phyloP scores from a whole-genome alignment of 2,329 filamentous ascomycete species.

The Chrysosporium keratinophilum region DNA sequence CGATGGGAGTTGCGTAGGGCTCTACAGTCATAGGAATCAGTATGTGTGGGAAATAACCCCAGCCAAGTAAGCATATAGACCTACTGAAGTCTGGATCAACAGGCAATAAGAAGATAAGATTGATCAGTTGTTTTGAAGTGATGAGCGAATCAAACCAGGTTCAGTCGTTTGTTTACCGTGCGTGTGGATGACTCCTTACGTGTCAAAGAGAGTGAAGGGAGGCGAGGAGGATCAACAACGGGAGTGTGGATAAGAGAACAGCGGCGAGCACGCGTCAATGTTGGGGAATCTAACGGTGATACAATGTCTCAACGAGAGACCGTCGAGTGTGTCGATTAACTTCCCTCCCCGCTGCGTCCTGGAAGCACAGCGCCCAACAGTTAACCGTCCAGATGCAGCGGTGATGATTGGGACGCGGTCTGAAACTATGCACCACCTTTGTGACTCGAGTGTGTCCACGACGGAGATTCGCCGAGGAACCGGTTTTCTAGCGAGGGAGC shows the following conservation, averaged over 20 bases:
- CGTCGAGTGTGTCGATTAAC: not conserved
- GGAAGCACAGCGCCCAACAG: constrained; percentile 2
- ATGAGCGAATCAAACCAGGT: not conserved
- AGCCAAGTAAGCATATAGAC: not conserved
- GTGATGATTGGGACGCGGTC: constrained; percentile 2
- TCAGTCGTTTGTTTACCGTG: not conserved
- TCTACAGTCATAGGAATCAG: not conserved
- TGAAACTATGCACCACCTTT: not conserved
- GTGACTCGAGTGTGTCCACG: not conserved
- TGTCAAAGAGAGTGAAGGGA: not conserved
- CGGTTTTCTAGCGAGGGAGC: not conserved
- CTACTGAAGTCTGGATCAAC: not conserved
- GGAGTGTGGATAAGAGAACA: not conserved
- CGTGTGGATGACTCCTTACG: not conserved
- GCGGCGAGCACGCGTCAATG: not conserved
- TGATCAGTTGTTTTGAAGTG: not conserved
- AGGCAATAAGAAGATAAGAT: not conserved
- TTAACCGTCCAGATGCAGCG: not conserved
- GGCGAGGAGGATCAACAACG: not conserved
- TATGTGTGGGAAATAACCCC: not conserved
- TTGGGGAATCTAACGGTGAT: not conserved
- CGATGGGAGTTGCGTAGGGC: constrained; percentile 2
- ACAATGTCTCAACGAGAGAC: constrained; percentile 6
- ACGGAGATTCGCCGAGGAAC: not conserved
- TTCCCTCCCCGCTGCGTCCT: not conserved